These are phyloP conservation scores for Ilex paraguariensis DNA, from an alignment of 305 asterid species.

Conservation along the genomic window DNA sequence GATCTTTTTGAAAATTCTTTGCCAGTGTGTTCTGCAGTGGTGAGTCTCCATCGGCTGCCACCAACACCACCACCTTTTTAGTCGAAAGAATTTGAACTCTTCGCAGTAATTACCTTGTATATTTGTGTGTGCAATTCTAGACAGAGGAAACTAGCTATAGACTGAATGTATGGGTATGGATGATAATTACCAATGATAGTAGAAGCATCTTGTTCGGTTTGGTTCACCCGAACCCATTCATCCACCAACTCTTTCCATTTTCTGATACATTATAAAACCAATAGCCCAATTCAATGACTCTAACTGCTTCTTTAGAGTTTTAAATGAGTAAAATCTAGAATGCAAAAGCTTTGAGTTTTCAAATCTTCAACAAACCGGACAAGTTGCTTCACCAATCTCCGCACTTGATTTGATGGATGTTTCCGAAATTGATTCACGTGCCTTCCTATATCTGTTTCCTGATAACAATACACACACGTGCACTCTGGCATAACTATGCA, in stretches of 20 bases:
- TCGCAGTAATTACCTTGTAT: too few relatives aligned
- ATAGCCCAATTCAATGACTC: conserved; percentile 4
- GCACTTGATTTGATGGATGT: conserved; percentile 69
- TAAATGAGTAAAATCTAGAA: too few relatives aligned
- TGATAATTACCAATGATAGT: conserved; percentile 47
- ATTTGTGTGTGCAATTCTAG: too few relatives aligned
- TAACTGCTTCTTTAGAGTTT: too few relatives aligned
- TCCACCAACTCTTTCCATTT: conserved; percentile 95
- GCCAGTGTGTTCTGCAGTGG: conserved; percentile 66
- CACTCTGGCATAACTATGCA: too few relatives aligned
- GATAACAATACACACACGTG: conserved; percentile 1
- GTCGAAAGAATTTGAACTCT: too few relatives aligned
- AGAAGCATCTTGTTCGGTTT: conserved; percentile 44
- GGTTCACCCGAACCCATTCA: conserved; percentile 81
- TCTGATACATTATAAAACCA: conserved; percentile 33
- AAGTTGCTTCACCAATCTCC: conserved; percentile 81
- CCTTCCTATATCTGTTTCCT: conserved; percentile 95
- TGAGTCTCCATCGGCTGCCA: conserved; percentile 90
- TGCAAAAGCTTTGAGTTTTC: neutral
- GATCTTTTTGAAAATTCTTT: conserved; percentile 67
- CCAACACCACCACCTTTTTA: conserved; percentile 21
- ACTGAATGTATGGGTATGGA: conserved; percentile 1
- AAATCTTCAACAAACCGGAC: conserved; percentile 48
- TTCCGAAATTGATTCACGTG: conserved; percentile 81
- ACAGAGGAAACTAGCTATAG: neutral